Base-by-base conservation (phyloP, 208 protist species). In the Kentomonas sorsogonicus region DNA sequence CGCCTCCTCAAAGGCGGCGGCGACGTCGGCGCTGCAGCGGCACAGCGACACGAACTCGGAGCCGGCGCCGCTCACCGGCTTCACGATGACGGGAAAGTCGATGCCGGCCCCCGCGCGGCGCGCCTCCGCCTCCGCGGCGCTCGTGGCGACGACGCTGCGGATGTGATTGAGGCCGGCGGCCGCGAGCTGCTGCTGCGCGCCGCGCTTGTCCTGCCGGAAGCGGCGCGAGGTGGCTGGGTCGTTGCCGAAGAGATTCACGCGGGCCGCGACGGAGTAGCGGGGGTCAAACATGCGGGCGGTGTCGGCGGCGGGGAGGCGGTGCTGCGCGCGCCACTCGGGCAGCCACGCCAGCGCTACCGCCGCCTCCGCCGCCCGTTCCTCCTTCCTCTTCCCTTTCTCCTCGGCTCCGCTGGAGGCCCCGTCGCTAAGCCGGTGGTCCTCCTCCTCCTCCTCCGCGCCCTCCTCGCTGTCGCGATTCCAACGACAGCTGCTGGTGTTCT, bases 11-110 rank as follows among this genome's bases (percentile, higher is more conserved):
- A 91, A 91, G 0, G 81, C 78, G 9, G 63, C 60, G 4, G 31
- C n/a, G 31, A 94, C 34, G n/a, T 86, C 84, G 0, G 72, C 26
- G 0, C 69, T 68, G 27, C 39, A 65, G 61, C 74, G 60, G 56
- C 88, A 94, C n/a, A 92, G 70, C 40, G 84, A 83, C 15, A 94
- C 82, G 34, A 87, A 85, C 66, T 89, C 82, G 9, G 79, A 88
- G 22, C 83, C 88, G 4, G 74, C 78, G 10, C 88, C 88, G 58
- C 72, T 83, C 18, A 83, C 77, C 16, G 88, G 88, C 60, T 94
- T 94, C 48, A 88, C 74, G 50, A 94, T 72, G 16, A 91, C 81
- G n/a, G 84, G 88, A 50, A 89, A 83, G 22, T 44, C 25, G 60
- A 91, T 66, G 26, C 40, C 29, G 10, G 65, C 66, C n/a, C 55